phyloP scores from a whole-genome alignment of 1,139 yeast species.

The Pichia sp. region DNA sequence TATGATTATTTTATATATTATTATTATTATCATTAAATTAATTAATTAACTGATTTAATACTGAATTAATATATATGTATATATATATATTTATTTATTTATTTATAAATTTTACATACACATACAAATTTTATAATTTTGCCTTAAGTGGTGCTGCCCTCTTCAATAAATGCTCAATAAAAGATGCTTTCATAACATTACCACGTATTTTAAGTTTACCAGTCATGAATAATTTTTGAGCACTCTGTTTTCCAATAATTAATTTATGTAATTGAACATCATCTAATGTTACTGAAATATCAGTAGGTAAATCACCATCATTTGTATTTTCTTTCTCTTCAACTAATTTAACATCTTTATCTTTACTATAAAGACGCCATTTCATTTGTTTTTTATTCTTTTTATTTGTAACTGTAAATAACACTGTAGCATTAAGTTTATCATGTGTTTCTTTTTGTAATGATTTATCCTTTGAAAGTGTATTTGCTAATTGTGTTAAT shows the following conservation, averaged over 20 bases:
- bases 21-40: too few relatives aligned
- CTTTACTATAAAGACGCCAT: slow-evolving; percentile 68
- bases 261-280: slow-evolving; percentile 65
- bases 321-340: slow-evolving; percentile 22
- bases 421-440: slow-evolving; percentile 57
- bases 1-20: too few relatives aligned
- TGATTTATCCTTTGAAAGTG: slow-evolving; percentile 35
- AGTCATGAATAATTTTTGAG: slow-evolving; percentile 77
- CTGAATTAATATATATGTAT: too few relatives aligned
- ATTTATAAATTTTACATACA: too few relatives aligned
- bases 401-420: slow-evolving; percentile 64
- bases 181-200: slow-evolving; percentile 76
- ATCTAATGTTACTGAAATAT: slow-evolving; percentile 57
- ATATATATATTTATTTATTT: too few relatives aligned
- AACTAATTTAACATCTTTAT: slow-evolving; percentile 42
- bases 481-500: slow-evolving; percentile 38
- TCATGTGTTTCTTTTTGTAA: slow-evolving; percentile 39
- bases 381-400: slow-evolving; percentile 52
- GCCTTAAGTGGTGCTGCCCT: slow-evolving; percentile 34
- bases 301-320: slow-evolving; percentile 37
- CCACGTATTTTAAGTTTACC: slow-evolving; percentile 86
- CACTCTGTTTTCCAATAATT: slow-evolving; percentile 73
- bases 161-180: neutral
- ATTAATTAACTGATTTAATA: too few relatives aligned
- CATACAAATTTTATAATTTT: too few relatives aligned